Conservation (phyloP, 805 yeast species). For the Blastobotrys americana region DNA sequence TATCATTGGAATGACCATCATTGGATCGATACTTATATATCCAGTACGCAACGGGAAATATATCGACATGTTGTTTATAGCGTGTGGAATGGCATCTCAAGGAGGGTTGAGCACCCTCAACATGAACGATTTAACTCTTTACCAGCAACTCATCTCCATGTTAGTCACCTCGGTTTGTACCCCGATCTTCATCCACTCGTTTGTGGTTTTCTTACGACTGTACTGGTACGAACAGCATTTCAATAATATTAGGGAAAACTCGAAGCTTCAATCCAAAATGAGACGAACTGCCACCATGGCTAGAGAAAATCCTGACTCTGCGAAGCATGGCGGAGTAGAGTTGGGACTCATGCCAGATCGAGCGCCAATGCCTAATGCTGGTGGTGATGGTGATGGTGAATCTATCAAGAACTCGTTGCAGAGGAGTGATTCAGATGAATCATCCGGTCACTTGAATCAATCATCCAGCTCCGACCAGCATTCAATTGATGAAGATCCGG, state of each 20-base stretch:
- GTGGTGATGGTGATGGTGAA: neutral
- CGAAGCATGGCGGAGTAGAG: constrained; percentile 8
- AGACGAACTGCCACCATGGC: constrained; percentile 72
- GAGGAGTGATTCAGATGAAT: neutral
- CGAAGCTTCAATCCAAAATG: constrained; percentile 75
- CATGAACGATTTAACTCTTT: constrained; percentile 52
- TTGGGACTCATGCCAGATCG: neutral
- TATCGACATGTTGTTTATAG: constrained; percentile 72
- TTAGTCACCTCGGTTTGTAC: constrained; percentile 60
- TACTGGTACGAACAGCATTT: constrained; percentile 87
- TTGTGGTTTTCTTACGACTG: constrained; percentile 65
- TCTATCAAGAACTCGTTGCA: neutral
- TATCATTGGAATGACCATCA: constrained; percentile 48
- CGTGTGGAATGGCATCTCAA: constrained; percentile 76
- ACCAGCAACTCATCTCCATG: constrained; percentile 75
- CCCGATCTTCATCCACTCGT: constrained; percentile 82
- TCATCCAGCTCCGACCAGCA: neutral
- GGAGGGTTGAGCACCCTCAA: constrained; percentile 86
- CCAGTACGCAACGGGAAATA: constrained; percentile 62
- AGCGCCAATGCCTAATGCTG: neutral
- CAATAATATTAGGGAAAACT: constrained; percentile 67
- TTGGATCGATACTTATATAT: constrained; percentile 70
- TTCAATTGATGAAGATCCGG: constrained; percentile 3
- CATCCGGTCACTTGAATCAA: neutral
- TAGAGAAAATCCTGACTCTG: constrained; percentile 28